Percentiles rank a stretch among this genome's conserved stretches.
Evolutionary conservation across 164 flowering plant genomes (phyloP).

Genomic region (Annona squamosa): DNA sequence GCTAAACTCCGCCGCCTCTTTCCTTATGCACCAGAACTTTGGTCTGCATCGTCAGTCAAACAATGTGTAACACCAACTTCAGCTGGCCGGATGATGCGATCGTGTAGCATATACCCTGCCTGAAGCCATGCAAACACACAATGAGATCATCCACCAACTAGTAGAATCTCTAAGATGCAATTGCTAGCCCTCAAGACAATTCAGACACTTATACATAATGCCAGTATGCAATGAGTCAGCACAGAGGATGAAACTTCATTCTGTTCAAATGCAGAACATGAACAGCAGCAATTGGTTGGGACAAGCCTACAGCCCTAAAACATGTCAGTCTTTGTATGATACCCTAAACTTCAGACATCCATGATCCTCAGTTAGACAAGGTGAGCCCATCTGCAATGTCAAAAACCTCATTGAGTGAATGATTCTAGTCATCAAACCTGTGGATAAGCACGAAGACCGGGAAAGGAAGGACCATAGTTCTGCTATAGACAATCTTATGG

Average conservation of each 20-base stretch:
- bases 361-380: too few species aligned
- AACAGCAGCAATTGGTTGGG: neutral
- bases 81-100: slow-evolving; percentile 76
- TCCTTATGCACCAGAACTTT: slow-evolving; percentile 20
- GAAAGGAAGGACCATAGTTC: neutral
- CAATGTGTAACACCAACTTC: slow-evolving; percentile 78
- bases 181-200: neutral
- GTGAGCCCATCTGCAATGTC: neutral
- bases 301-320: neutral
- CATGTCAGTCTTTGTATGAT: neutral
- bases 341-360: neutral
- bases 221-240: neutral
- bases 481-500: too few species aligned
- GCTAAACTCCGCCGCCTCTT: neutral
- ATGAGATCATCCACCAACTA: neutral
- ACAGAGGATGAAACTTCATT: neutral
- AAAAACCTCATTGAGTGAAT: neutral
- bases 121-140: slow-evolving; percentile 22
- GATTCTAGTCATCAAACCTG: neutral
- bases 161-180: neutral
- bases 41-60: slow-evolving; percentile 15
- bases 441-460: neutral
- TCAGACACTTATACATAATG: neutral
- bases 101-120: slow-evolving; percentile 72
- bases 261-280: neutral